These are phyloP conservation scores for Fusarium mundagurra DNA, from an alignment of 2,329 filamentous ascomycete genomes.

Conservation along the genomic window DNA sequence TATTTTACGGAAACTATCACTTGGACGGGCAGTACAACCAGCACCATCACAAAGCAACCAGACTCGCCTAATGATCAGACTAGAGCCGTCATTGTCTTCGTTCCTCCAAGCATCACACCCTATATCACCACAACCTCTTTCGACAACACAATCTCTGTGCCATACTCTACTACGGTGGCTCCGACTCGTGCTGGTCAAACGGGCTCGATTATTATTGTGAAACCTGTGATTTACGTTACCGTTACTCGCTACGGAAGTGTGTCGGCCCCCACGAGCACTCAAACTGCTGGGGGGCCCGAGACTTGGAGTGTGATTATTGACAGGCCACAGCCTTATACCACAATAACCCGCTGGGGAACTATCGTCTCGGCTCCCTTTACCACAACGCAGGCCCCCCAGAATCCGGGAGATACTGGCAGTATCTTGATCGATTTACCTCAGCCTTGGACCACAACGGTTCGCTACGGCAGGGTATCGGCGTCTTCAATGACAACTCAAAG, in stretches of 20 bases:
- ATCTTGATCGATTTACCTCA: constrained; percentile 2
- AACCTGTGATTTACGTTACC: background rate
- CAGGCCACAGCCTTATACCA: background rate
- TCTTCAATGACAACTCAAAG: background rate
- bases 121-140: constrained; percentile 5
- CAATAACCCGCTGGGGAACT: background rate
- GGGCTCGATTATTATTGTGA: background rate
- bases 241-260: constrained; percentile 4
- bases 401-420: background rate
- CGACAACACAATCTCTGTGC: background rate
- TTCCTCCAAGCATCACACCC: background rate
- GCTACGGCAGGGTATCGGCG: background rate
- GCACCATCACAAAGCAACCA: background rate
- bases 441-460: background rate
- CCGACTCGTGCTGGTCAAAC: background rate
- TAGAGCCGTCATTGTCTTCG: background rate
- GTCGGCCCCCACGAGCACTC: background rate
- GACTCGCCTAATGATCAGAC: too few relatives aligned
- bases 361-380: background rate
- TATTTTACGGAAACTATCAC: background rate
- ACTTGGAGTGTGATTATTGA: background rate
- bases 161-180: background rate
- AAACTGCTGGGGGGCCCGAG: rapidly evolving
- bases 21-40: background rate
- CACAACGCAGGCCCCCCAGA: background rate